Evolutionary conservation across 2,329 filamentous ascomycete species (phyloP).

Genomic region (Colletotrichum spaethianum): DNA sequence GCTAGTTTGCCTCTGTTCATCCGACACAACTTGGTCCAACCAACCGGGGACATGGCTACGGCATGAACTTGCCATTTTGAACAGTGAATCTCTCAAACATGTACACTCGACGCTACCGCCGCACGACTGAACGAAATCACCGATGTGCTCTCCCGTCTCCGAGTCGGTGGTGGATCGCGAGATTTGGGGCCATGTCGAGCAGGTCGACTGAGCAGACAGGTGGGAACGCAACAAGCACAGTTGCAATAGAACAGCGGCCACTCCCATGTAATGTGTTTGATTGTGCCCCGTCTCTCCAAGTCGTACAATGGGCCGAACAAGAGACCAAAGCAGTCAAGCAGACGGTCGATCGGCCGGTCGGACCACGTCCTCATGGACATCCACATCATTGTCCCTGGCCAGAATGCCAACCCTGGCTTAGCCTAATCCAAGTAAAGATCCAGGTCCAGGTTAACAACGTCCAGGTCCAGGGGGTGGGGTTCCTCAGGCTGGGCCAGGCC

Average conservation of each 20-base stretch:
- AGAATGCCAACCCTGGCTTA: constrained; percentile 30
- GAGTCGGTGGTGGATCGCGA: background rate
- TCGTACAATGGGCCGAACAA: constrained; percentile 6
- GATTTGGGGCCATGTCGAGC: constrained; percentile 2
- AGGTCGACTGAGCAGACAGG: background rate
- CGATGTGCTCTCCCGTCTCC: background rate
- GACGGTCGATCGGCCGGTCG: constrained; percentile 23
- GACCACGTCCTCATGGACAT: constrained; percentile 18
- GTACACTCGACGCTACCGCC: background rate
- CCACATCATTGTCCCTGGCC: constrained; percentile 26
- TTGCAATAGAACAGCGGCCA: background rate
- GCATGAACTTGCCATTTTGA: background rate
- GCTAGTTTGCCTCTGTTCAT: constrained; percentile 3
- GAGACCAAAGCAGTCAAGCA: constrained; percentile 22
- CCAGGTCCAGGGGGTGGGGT: background rate
- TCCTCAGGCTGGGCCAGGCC: background rate
- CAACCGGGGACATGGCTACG: background rate
- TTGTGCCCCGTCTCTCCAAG: constrained; percentile 14
- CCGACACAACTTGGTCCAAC: background rate
- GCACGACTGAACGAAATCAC: background rate
- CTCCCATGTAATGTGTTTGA: constrained; percentile 17
- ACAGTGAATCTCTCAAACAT: background rate
- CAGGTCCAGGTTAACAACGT: constrained; percentile 3
- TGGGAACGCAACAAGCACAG: background rate
- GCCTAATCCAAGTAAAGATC: constrained; percentile 16